phyloP scores from a whole-genome alignment of 306 rosid species.

The Neltuma alba region DNA sequence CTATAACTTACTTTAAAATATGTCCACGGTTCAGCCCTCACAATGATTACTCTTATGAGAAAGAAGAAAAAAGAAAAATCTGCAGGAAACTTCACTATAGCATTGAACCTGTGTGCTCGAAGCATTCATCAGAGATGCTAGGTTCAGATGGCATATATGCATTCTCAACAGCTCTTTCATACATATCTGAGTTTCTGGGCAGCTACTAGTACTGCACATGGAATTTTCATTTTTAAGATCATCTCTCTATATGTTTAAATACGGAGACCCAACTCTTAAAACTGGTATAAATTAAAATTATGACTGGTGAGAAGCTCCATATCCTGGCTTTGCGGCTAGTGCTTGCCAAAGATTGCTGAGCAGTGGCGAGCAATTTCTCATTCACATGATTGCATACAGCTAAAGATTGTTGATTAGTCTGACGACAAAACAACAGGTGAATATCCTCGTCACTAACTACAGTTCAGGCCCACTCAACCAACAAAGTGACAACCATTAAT shows the following conservation, averaged over 20 bases:
- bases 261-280: background rate
- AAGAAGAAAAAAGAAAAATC: background rate
- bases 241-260: constrained; percentile 8
- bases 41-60: constrained; percentile 17
- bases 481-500: constrained; percentile 16
- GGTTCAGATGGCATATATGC: background rate
- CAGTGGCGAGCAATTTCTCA: constrained; percentile 32
- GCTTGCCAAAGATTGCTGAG: constrained; percentile 39
- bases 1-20: no score
- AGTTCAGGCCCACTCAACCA: constrained; percentile 38
- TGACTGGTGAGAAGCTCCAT: background rate
- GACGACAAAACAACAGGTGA: constrained; percentile 35
- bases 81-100: background rate
- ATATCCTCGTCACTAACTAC: constrained; percentile 38
- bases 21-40: constrained; percentile 1
- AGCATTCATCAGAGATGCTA: background rate
- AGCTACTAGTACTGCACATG: background rate
- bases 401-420: constrained; percentile 39
- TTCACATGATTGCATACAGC: constrained; percentile 40
- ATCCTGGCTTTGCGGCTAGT: constrained; percentile 45
- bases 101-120: background rate
- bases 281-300: background rate
- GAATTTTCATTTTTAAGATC: background rate
- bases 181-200: background rate
- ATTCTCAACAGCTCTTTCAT: background rate